These are phyloP conservation scores for Pyricularia sp. DNA, from an alignment of 2,329 filamentous ascomycete genomes.

Conservation along the genomic window DNA sequence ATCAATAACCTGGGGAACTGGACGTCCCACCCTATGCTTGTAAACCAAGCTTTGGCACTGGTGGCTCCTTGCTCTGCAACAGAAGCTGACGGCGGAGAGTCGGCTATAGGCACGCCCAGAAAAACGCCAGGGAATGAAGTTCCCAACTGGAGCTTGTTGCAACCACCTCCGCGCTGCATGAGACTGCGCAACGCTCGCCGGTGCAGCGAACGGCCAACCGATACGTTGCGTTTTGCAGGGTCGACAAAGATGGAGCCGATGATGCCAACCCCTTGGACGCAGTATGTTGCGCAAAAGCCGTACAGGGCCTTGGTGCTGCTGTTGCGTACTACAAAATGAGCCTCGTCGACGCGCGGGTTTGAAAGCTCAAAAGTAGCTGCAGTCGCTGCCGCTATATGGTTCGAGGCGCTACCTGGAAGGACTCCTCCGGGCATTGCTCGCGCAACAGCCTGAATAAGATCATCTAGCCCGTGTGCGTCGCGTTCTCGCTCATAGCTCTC, in stretches of 20 bases:
- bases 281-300: slow-evolving; percentile 87
- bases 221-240: slow-evolving; percentile 74
- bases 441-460: slow-evolving; percentile 62
- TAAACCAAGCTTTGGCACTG: slow-evolving; percentile 65
- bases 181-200: slow-evolving; percentile 73
- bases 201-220: slow-evolving; percentile 84
- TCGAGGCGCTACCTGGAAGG: background rate
- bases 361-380: slow-evolving; percentile 69
- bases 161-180: slow-evolving; percentile 58
- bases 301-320: slow-evolving; percentile 87
- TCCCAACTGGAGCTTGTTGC: slow-evolving; percentile 64
- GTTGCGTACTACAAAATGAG: slow-evolving; percentile 88
- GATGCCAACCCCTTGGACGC: slow-evolving; percentile 62
- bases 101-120: slow-evolving; percentile 59
- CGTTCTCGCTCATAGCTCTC: slow-evolving; percentile 77
- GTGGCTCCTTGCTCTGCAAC: slow-evolving; percentile 28
- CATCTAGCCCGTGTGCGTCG: slow-evolving; percentile 64
- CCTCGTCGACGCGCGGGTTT: slow-evolving; percentile 62
- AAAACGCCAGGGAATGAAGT: slow-evolving; percentile 77
- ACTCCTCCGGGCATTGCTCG: slow-evolving; percentile 54
- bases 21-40: slow-evolving; percentile 80
- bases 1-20: slow-evolving; percentile 45
- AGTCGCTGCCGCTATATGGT: slow-evolving; percentile 42
- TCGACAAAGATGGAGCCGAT: slow-evolving; percentile 87
- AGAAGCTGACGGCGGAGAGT: background rate